These are phyloP conservation scores for Sphaceloma murrayae DNA, from an alignment of 2,329 filamentous ascomycete genomes.

Conservation along the genomic window DNA sequence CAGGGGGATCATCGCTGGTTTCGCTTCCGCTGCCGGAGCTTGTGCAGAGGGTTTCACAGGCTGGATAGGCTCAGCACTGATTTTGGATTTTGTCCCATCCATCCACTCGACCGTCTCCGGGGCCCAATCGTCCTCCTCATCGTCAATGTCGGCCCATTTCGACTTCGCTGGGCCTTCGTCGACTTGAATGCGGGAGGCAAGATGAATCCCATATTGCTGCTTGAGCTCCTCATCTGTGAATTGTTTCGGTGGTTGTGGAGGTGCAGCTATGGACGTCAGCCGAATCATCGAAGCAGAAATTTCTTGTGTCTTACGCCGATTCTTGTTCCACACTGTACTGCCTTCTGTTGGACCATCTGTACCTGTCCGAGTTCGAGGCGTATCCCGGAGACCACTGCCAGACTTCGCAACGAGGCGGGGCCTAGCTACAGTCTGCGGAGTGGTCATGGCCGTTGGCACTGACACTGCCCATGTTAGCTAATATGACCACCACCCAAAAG, in stretches of 20 bases:
- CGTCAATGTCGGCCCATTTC: constrained; percentile 85
- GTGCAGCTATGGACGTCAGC: constrained; percentile 42
- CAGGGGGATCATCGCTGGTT: constrained; percentile 24
- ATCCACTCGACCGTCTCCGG: constrained; percentile 81
- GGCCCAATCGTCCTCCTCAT: constrained; percentile 80
- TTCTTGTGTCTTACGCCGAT: constrained; percentile 55
- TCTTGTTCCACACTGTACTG: constrained; percentile 80
- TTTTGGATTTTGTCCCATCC: constrained; percentile 69
- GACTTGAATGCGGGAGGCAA: constrained; percentile 67
- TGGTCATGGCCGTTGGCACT: constrained; percentile 43
- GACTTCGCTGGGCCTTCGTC: constrained; percentile 56
- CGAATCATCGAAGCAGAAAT: no score
- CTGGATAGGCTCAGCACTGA: constrained; percentile 13
- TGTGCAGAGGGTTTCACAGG: constrained; percentile 20
- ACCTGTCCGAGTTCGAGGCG: constrained; percentile 22
- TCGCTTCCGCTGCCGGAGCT: constrained; percentile 22
- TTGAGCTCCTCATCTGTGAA: constrained; percentile 77
- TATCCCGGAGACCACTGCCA: constrained; percentile 53
- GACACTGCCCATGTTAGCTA: constrained; percentile 20
- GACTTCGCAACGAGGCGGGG: constrained; percentile 70
- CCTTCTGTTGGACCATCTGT: constrained; percentile 51
- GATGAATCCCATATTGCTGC: constrained; percentile 76
- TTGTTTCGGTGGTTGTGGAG: constrained; percentile 64
- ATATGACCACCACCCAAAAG: neutral
- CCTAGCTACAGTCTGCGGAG: constrained; percentile 45